Evolutionary conservation across 352 stramenopile species (phyloP).

Genomic region (Phytopythium helicoides): DNA sequence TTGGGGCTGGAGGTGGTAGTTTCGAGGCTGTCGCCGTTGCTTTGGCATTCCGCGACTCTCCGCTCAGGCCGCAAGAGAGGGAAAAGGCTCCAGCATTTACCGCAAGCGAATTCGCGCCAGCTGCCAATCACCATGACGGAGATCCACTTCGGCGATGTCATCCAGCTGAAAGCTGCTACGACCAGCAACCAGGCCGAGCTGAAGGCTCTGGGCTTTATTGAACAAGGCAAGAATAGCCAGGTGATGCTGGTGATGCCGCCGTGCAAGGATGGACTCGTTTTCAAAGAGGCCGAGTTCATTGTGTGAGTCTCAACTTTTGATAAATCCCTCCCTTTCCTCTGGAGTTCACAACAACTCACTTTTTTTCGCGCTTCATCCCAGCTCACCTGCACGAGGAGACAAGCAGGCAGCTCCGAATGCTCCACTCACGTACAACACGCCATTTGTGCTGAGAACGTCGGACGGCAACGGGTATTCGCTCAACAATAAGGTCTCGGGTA

Average conservation of each 20-base stretch:
- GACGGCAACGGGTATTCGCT: conserved; percentile 64
- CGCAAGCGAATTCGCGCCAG: conserved; percentile 3
- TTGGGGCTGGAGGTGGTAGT: background rate
- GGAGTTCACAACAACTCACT: background rate
- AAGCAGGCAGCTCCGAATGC: conserved; percentile 46
- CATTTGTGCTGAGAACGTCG: conserved; percentile 66
- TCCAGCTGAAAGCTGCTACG: conserved; percentile 43
- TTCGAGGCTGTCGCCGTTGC: background rate
- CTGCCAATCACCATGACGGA: conserved; percentile 23
- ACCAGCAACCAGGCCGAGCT: conserved; percentile 23
- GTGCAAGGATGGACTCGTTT: conserved; percentile 34
- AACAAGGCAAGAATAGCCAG: conserved; percentile 33
- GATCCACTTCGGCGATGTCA: conserved; percentile 55
- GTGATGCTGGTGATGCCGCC: conserved; percentile 55
- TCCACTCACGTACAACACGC: conserved; percentile 58
- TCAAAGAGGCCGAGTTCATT: conserved; percentile 68
- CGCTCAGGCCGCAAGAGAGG: conserved; percentile 1
- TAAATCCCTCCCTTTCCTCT: background rate
- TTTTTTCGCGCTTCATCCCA: background rate
- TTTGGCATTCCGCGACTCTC: conserved; percentile 8
- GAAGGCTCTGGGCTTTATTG: conserved; percentile 41
- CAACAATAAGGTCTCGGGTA: conserved; percentile 69
- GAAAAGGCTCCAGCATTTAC: background rate
- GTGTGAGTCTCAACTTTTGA: conserved; percentile 60
- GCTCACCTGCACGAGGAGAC: conserved; percentile 39